phyloP scores from a whole-genome alignment of 2,329 filamentous ascomycete species.

The Ploettnerulaceae sp. region DNA sequence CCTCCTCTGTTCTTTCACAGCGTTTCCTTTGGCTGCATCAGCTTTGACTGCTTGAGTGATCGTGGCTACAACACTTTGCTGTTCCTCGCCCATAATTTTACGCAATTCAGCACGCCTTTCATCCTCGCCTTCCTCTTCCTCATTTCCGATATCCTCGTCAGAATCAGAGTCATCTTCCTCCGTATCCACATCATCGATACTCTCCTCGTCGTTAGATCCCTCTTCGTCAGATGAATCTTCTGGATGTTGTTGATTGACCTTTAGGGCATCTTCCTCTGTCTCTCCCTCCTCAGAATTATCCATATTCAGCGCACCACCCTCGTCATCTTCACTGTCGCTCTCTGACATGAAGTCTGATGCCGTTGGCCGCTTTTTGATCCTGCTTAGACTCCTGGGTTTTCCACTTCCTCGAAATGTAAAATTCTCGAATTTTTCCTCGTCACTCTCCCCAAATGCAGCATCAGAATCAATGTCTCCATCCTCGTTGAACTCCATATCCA shows the following conservation, averaged over 20 bases:
- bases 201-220: conserved; percentile 32
- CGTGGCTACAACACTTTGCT: conserved; percentile 60
- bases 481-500: conserved; percentile 48
- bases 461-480: conserved; percentile 60
- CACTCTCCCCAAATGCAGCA: conserved; percentile 73
- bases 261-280: conserved; percentile 33
- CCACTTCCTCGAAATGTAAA: conserved; percentile 62
- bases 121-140: conserved; percentile 31
- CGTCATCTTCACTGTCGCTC: conserved; percentile 30
- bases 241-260: conserved; percentile 30
- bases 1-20: conserved; percentile 79
- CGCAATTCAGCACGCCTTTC: conserved; percentile 53
- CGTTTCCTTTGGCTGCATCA: conserved; percentile 79
- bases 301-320: conserved; percentile 32
- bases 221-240: conserved; percentile 35
- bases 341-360: conserved; percentile 54
- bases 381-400: conserved; percentile 40
- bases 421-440: conserved; percentile 74
- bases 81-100: conserved; percentile 62
- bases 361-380: conserved; percentile 39
- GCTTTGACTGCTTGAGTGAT: conserved; percentile 59
- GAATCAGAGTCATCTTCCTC: conserved; percentile 29
- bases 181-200: conserved; percentile 28
- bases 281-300: conserved; percentile 27
- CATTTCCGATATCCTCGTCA: conserved; percentile 27